Conservation (phyloP, 257 asterid genomes). For the Asclepias syriaca region DNA sequence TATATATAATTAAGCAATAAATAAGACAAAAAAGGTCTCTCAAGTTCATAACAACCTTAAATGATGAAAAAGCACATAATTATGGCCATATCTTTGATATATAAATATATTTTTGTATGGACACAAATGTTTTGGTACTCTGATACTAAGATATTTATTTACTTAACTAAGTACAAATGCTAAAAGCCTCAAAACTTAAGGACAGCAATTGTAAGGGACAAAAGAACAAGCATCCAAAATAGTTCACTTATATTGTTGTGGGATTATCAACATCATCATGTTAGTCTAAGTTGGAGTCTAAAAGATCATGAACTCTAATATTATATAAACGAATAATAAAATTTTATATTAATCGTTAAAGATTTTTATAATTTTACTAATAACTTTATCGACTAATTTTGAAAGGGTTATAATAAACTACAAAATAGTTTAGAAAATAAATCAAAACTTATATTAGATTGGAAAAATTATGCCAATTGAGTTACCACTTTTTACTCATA, state of each 20-base stretch:
- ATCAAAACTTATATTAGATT: no score
- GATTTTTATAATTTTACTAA: no score
- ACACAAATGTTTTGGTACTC: neutral
- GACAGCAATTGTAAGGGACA: neutral
- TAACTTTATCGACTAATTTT: no score
- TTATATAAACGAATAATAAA: no score
- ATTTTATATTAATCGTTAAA: no score
- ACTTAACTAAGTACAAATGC: neutral
- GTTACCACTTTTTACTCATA: no score
- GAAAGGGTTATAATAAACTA: no score
- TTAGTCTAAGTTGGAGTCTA: no score
- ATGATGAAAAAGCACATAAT: neutral
- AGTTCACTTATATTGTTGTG: neutral
- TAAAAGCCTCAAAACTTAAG: neutral
- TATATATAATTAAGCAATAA: neutral
- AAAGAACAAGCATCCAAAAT: neutral
- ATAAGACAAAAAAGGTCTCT: neutral
- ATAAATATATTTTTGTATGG: neutral
- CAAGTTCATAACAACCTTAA: neutral
- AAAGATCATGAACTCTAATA: no score
- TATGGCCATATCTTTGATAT: neutral
- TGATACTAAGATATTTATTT: neutral
- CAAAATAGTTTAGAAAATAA: no score
- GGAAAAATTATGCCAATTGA: no score
- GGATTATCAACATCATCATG: no score